A percentile compares a stretch with the other conserved stretches of the same genome.
These are phyloP conservation scores for Starmerella lactis-condensi DNA, from an alignment of 805 yeast species.

Conservation along the genomic window DNA sequence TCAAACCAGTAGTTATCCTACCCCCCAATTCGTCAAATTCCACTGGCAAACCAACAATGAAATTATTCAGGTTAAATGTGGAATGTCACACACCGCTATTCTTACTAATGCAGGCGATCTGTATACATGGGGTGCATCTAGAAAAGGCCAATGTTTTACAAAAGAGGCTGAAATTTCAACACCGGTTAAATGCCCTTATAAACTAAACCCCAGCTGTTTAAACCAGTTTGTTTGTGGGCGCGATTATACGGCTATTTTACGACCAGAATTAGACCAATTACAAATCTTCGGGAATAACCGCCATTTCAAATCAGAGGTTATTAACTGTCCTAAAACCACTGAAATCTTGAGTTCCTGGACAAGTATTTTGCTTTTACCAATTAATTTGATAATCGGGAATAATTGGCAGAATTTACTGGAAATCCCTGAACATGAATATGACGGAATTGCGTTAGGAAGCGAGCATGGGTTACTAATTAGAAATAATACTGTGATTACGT, in stretches of 20 bases:
- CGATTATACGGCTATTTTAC: slow-evolving; percentile 32
- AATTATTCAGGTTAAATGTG: slow-evolving; percentile 16
- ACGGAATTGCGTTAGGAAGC: slow-evolving; percentile 42
- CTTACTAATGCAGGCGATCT: slow-evolving; percentile 26
- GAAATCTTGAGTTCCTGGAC: slow-evolving; percentile 13
- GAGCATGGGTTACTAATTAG: slow-evolving; percentile 54
- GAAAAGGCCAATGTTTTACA: slow-evolving; percentile 36
- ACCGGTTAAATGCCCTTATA: slow-evolving; percentile 3
- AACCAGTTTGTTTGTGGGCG: slow-evolving; percentile 31
- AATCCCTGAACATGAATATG: slow-evolving; percentile 2
- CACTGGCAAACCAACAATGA: slow-evolving; percentile 10
- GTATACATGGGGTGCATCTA: slow-evolving; percentile 51
- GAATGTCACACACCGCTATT: slow-evolving; percentile 22
- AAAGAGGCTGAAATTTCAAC: background rate
- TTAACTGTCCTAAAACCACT: background rate
- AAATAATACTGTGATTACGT: slow-evolving; percentile 33
- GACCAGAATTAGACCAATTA: slow-evolving; percentile 9
- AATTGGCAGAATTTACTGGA: slow-evolving; percentile 55
- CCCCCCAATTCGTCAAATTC: slow-evolving; percentile 2
- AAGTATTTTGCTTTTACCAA: slow-evolving; percentile 8
- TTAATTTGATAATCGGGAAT: slow-evolving; percentile 46
- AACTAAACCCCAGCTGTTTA: background rate
- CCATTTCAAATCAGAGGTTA: background rate
- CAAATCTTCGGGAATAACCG: slow-evolving; percentile 21
- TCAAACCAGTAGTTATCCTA: no score